Percentiles rank a stretch among this genome's conserved stretches.
These are phyloP conservation scores for Ogataea methylovora DNA, from an alignment of 805 yeast species.

Conservation along the genomic window DNA sequence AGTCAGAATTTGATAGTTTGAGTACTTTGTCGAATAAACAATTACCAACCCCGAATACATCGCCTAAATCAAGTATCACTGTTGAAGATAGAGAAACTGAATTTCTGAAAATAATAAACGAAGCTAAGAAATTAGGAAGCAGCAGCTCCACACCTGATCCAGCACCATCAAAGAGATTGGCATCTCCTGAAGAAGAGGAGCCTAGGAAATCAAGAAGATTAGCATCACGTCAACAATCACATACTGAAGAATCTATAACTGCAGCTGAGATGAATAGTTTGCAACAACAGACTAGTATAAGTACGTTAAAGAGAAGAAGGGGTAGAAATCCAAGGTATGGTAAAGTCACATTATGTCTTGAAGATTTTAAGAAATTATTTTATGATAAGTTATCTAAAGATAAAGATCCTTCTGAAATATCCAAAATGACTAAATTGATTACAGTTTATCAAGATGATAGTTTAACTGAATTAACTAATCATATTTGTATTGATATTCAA, in stretches of 20 bases:
- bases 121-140: conserved; percentile 10
- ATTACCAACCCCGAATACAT: conserved; percentile 23
- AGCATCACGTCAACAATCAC: conserved; percentile 26
- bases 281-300: no score
- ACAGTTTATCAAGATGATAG: conserved; percentile 7
- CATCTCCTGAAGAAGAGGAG: conserved; percentile 3
- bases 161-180: background rate
- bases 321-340: conserved; percentile 17
- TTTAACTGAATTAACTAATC: conserved; percentile 9
- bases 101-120: conserved; percentile 13
- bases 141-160: background rate
- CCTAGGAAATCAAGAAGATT: conserved; percentile 15
- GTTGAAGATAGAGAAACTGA: conserved; percentile 18
- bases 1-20: conserved; percentile 2
- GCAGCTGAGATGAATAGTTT: conserved; percentile 10
- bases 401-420: background rate
- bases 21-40: no score
- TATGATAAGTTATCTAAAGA: background rate
- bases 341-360: conserved; percentile 17
- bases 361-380: conserved; percentile 10
- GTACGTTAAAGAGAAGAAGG: conserved; percentile 14
- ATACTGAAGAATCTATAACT: conserved; percentile 22
- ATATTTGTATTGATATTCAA: conserved; percentile 6
- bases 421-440: conserved; percentile 4
- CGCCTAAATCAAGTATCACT: conserved; percentile 13